phyloP scores from a whole-genome alignment of 2,329 filamentous ascomycete genomes.

The Aspergillus udagawae region DNA sequence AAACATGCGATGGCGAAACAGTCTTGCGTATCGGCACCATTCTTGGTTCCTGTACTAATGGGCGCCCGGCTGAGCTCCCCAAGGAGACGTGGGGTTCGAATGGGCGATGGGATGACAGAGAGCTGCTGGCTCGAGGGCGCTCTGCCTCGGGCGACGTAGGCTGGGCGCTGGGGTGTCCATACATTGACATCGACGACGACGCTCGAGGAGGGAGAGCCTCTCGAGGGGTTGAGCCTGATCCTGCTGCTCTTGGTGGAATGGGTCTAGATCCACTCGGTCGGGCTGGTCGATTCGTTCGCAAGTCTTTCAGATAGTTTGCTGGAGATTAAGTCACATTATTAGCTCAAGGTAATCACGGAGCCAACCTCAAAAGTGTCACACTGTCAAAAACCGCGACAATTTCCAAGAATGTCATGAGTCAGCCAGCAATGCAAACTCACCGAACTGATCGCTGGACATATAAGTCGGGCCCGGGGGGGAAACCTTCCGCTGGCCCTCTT shows the following conservation, averaged over 20 bases:
- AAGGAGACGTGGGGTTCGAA: constrained; percentile 26
- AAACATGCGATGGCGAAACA: constrained; percentile 34
- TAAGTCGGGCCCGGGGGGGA: constrained; percentile 45
- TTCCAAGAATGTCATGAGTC: constrained; percentile 15
- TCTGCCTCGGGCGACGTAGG: constrained; percentile 17
- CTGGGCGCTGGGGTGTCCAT: constrained; percentile 18
- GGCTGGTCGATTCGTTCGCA: constrained; percentile 54
- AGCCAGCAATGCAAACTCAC: constrained; percentile 31
- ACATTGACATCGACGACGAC: constrained; percentile 41
- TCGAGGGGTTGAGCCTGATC: constrained; percentile 20
- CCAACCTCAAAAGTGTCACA: constrained; percentile 13
- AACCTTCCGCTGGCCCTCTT: constrained; percentile 40
- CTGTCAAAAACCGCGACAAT: constrained; percentile 13
- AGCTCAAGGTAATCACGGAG: neutral
- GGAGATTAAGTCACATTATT: constrained; percentile 7
- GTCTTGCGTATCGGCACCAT: constrained; percentile 30
- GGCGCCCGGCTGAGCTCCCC: constrained; percentile 30
- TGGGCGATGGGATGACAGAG: constrained; percentile 37
- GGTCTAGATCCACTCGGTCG: constrained; percentile 60
- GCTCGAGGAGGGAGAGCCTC: constrained; percentile 38
- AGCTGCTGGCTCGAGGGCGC: constrained; percentile 36
- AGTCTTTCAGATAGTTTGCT: constrained; percentile 59
- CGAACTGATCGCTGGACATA: constrained; percentile 46
- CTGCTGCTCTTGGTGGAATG: constrained; percentile 47
- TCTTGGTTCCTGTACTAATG: constrained; percentile 37